These are phyloP conservation scores for Incumbomyces delicatus DNA, from an alignment of 2,329 filamentous ascomycete genomes.

Conservation along the genomic window DNA sequence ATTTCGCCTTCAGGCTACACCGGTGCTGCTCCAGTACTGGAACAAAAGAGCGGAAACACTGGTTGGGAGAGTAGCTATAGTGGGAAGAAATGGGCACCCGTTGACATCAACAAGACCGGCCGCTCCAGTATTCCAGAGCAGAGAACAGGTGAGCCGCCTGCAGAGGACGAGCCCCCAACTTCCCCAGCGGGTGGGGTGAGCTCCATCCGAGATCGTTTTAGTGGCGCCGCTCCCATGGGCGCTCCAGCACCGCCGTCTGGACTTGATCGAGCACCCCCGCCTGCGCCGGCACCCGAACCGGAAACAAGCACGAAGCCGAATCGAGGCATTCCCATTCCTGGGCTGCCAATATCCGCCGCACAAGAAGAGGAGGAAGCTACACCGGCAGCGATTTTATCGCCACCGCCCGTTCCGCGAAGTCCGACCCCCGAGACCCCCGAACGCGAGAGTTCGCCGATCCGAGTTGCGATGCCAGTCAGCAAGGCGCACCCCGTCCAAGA, in stretches of 20 bases:
- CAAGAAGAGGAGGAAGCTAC: slow-evolving; percentile 31
- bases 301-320: slow-evolving; percentile 60
- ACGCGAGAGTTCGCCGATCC: slow-evolving; percentile 64
- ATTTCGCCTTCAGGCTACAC: slow-evolving; percentile 35
- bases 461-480: slow-evolving; percentile 73
- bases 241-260: slow-evolving; percentile 34
- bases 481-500: slow-evolving; percentile 38
- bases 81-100: slow-evolving; percentile 82
- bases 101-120: slow-evolving; percentile 64
- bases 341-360: slow-evolving; percentile 49
- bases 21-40: slow-evolving; percentile 43
- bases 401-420: slow-evolving; percentile 33
- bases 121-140: slow-evolving; percentile 54
- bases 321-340: slow-evolving; percentile 67
- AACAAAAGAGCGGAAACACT: slow-evolving; percentile 61
- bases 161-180: slow-evolving; percentile 42
- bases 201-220: slow-evolving; percentile 73
- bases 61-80: slow-evolving; percentile 88
- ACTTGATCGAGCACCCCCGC: slow-evolving; percentile 34
- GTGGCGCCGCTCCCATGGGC: slow-evolving; percentile 62
- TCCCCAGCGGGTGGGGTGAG: slow-evolving; percentile 57
- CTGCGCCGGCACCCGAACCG: slow-evolving; percentile 54
- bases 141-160: slow-evolving; percentile 47
- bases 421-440: slow-evolving; percentile 41
- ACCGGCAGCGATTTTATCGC: slow-evolving; percentile 38